Evolutionary conservation across 2,329 filamentous ascomycete genomes (phyloP).

Genomic region (Botrytis deweyae): DNA sequence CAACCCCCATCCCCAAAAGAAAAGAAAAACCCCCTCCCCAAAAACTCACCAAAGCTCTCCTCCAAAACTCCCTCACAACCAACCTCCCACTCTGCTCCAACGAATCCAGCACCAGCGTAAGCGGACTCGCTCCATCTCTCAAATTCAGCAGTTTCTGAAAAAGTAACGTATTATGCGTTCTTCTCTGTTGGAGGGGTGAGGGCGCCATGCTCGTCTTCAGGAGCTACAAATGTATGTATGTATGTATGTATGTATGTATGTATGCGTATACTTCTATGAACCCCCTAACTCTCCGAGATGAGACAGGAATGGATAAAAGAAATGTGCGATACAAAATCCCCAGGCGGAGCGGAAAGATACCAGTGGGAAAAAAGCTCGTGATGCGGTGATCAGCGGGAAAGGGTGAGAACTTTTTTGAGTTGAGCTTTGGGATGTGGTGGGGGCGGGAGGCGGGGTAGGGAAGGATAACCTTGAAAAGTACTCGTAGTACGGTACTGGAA

Average conservation of each 20-base stretch:
- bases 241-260: too few species aligned
- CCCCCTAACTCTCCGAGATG: too few species aligned
- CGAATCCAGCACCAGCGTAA: conserved; percentile 82
- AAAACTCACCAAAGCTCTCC: conserved; percentile 67
- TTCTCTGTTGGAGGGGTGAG: conserved; percentile 61
- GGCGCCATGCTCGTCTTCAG: conserved; percentile 50
- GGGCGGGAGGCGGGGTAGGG: not conserved
- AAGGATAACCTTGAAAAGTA: not conserved
- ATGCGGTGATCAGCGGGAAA: not conserved
- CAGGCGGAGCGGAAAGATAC: not conserved
- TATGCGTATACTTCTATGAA: not conserved
- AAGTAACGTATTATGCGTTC: conserved; percentile 80
- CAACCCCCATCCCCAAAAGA: not conserved
- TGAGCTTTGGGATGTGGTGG: not conserved
- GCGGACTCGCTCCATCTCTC: conserved; percentile 76
- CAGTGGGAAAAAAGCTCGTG: not conserved
- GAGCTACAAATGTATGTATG: too few species aligned
- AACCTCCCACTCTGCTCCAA: conserved; percentile 76
- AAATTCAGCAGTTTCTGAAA: conserved; percentile 79
- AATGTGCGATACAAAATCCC: too few species aligned
- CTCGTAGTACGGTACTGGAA: too few species aligned
- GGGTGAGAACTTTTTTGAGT: not conserved
- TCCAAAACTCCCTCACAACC: conserved; percentile 70
- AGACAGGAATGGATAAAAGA: too few species aligned
- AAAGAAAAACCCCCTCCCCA: conserved; percentile 40